A percentile compares a stretch with the other conserved stretches of the same genome.
Conservation (phyloP, 2,329 filamentous ascomycete species). For the Plenodomus biglobosus region DNA sequence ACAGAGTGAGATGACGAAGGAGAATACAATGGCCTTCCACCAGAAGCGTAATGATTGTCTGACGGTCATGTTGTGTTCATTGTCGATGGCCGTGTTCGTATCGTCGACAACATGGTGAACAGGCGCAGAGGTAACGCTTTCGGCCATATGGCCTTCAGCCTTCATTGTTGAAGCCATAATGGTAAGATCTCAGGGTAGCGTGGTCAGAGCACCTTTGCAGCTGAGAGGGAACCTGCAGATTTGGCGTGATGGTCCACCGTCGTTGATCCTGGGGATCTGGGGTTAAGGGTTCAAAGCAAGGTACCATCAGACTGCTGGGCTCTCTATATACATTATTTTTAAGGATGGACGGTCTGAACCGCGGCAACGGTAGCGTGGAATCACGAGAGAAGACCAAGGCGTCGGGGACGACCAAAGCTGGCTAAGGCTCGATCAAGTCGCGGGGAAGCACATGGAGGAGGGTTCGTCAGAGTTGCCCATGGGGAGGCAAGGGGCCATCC, state of each 20-base stretch:
- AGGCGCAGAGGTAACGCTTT: conserved; percentile 17
- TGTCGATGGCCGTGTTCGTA: conserved; percentile 39
- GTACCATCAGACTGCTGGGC: conserved; percentile 1
- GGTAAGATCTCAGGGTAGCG: too few species aligned
- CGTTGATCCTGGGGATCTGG: too few species aligned
- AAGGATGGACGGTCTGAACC: background rate
- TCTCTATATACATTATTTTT: conserved; percentile 9
- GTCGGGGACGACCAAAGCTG: conserved; percentile 13
- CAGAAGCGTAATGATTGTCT: conserved; percentile 74
- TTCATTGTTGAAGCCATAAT: conserved; percentile 18
- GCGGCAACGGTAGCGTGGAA: conserved; percentile 5
- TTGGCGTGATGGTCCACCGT: background rate
- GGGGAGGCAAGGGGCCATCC: conserved; percentile 19
- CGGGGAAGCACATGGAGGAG: conserved; percentile 20
- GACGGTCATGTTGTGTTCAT: conserved; percentile 55
- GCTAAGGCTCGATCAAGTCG: conserved; percentile 16
- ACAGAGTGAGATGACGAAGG: conserved; percentile 77
- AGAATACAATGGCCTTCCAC: conserved; percentile 81
- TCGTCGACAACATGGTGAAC: conserved; percentile 14
- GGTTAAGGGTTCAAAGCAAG: too few species aligned
- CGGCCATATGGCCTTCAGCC: conserved; percentile 21
- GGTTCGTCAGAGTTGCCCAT: conserved; percentile 10
- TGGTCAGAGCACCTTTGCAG: too few species aligned
- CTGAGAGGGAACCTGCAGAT: too few species aligned
- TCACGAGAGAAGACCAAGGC: conserved; percentile 14